Evolutionary conservation across 1,139 yeast genomes (phyloP).

Genomic region (Yamadazyma buinensis): DNA sequence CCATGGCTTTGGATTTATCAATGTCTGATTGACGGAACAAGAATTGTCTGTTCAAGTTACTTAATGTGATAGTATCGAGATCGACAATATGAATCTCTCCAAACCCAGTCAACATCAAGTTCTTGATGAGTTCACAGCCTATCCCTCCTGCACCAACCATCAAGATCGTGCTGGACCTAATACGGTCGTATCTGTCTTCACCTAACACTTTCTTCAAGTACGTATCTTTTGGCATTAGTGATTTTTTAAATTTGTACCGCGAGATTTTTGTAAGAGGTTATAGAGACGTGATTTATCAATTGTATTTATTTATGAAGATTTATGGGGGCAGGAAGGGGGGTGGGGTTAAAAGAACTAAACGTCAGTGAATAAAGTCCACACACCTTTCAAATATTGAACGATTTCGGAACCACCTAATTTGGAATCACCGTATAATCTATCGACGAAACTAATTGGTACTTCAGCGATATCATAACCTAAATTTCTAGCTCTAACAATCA

Average conservation of each 20-base stretch:
- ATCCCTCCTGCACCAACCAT: slow-evolving; percentile 99
- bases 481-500: slow-evolving; percentile 80
- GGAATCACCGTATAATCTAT: slow-evolving; percentile 76
- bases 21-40: slow-evolving; percentile 83
- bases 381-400: slow-evolving; percentile 71
- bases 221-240: slow-evolving; percentile 37
- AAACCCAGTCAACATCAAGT: slow-evolving; percentile 76
- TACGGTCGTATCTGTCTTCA: slow-evolving; percentile 22
- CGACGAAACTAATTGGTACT: slow-evolving; percentile 78
- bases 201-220: slow-evolving; percentile 46
- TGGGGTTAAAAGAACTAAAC: too few species aligned
- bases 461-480: slow-evolving; percentile 72
- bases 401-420: slow-evolving; percentile 83
- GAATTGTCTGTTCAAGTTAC: slow-evolving; percentile 91
- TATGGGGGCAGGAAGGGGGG: too few species aligned
- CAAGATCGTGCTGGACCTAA: slow-evolving; percentile 56
- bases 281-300: too few species aligned
- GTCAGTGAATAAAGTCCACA: slow-evolving; percentile 64
- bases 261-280: background rate
- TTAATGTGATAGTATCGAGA: slow-evolving; percentile 87
- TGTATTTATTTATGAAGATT: too few species aligned
- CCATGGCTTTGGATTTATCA: slow-evolving; percentile 77
- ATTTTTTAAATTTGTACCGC: background rate
- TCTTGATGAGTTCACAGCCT: slow-evolving; percentile 91
- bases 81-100: slow-evolving; percentile 92